These are phyloP conservation scores for Penicillium sp. DNA, from an alignment of 2,329 filamentous ascomycete species.

Conservation along the genomic window DNA sequence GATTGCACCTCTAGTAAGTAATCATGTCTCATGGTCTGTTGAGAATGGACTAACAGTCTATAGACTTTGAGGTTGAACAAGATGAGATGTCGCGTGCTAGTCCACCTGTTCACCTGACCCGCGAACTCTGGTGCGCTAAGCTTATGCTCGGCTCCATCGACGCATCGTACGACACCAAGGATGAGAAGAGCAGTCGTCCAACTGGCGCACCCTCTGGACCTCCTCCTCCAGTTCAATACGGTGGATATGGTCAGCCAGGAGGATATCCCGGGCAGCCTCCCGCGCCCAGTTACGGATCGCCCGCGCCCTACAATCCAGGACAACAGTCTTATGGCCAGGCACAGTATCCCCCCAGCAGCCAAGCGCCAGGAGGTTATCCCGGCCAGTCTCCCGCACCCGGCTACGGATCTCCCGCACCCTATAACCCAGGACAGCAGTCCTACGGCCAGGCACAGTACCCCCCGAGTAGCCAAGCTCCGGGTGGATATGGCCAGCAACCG, in stretches of 20 bases:
- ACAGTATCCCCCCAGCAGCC: conserved; percentile 5
- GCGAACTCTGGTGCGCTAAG: conserved; percentile 69
- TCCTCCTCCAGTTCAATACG: conserved; percentile 41
- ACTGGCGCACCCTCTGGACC: conserved; percentile 25
- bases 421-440: conserved; percentile 11
- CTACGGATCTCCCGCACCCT: conserved; percentile 17
- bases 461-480: conserved; percentile 2
- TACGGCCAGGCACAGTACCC: conserved; percentile 11
- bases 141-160: conserved; percentile 71
- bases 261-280: conserved; percentile 20
- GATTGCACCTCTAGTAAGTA: conserved; percentile 71
- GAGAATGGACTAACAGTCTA: conserved; percentile 23
- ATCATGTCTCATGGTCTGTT: not conserved
- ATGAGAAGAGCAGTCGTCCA: conserved; percentile 59
- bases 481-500: conserved; percentile 14
- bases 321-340: conserved; percentile 12
- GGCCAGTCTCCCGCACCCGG: conserved; percentile 13
- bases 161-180: conserved; percentile 67
- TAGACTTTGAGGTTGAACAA: conserved; percentile 71
- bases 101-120: conserved; percentile 66
- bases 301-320: conserved; percentile 14
- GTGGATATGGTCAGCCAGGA: conserved; percentile 23
- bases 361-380: conserved; percentile 26
- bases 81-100: conserved; percentile 67
- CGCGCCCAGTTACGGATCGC: conserved; percentile 14